Conservation (phyloP, 1,284 basidiomycete genomes). For the Pseudozyma hubeiensis region DNA sequence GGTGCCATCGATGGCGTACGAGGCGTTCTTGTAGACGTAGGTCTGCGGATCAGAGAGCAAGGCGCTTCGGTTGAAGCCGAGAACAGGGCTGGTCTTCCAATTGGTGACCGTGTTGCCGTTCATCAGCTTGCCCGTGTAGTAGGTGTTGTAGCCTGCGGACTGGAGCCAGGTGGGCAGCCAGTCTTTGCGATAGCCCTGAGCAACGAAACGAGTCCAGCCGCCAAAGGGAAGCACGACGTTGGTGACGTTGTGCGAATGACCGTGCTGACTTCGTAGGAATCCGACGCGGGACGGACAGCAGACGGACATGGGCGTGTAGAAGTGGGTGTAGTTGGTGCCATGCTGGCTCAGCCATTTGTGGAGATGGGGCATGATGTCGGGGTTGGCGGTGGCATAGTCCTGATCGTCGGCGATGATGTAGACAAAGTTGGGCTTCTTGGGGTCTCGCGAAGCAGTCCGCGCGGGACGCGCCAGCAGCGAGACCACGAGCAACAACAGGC, state of each 20-base stretch:
- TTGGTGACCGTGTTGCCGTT: conserved; percentile 14
- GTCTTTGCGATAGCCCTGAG: conserved; percentile 9
- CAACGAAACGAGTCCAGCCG: conserved; percentile 10
- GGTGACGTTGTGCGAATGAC: conserved; percentile 17
- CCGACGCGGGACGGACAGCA: conserved; percentile 16
- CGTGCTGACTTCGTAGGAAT: conserved; percentile 12
- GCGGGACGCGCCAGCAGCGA: neutral
- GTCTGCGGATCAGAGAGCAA: conserved; percentile 14
- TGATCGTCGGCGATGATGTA: conserved; percentile 20
- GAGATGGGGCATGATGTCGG: conserved; percentile 9
- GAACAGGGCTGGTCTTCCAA: conserved; percentile 5
- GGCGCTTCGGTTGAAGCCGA: conserved; percentile 7
- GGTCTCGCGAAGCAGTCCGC: neutral
- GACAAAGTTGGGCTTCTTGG: conserved; percentile 11
- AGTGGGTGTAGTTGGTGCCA: conserved; percentile 9
- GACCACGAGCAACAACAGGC: neutral
- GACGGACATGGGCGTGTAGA: conserved; percentile 16
- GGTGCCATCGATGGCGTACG: neutral
- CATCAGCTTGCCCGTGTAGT: conserved; percentile 17
- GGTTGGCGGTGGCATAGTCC: conserved; percentile 6
- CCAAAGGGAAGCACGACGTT: conserved; percentile 8
- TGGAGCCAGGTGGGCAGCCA: conserved; percentile 15
- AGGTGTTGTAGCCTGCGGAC: conserved; percentile 9
- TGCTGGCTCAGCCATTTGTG: neutral
- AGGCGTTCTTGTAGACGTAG: conserved; percentile 15